Conservation (phyloP, 2,329 filamentous ascomycete genomes). For the Fusarium fracticaudum region DNA sequence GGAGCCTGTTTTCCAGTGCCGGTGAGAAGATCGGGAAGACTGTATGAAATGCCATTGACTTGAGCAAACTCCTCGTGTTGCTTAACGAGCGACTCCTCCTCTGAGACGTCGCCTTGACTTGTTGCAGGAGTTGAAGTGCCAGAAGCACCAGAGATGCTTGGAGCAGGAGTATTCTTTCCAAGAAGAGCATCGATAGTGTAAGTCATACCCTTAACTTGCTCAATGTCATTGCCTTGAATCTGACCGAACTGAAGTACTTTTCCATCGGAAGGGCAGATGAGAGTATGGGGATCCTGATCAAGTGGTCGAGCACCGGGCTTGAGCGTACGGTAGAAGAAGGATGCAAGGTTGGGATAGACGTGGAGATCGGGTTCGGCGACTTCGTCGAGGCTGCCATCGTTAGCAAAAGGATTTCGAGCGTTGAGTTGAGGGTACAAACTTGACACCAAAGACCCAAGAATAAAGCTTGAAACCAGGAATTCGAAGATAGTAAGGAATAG, state of each 20-base stretch:
- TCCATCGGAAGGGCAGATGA: constrained; percentile 91
- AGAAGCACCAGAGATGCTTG: constrained; percentile 59
- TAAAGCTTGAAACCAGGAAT: constrained; percentile 93
- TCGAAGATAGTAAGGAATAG: constrained; percentile 86
- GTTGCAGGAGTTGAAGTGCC: constrained; percentile 43
- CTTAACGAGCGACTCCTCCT: constrained; percentile 74
- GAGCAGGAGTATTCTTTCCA: constrained; percentile 69
- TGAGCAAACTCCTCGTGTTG: constrained; percentile 92
- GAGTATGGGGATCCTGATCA: constrained; percentile 79
- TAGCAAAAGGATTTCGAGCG: constrained; percentile 20
- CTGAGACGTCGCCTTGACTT: constrained; percentile 44
- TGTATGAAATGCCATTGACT: constrained; percentile 96
- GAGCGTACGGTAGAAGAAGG: constrained; percentile 96
- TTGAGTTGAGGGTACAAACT: constrained; percentile 52
- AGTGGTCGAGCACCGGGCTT: constrained; percentile 89
- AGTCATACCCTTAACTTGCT: constrained; percentile 98
- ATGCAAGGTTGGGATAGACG: constrained; percentile 88
- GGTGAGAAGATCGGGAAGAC: constrained; percentile 85
- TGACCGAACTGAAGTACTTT: constrained; percentile 90
- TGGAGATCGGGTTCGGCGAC: constrained; percentile 89
- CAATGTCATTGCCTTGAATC: constrained; percentile 93
- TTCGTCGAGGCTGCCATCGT: constrained; percentile 76
- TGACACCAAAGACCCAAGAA: constrained; percentile 90
- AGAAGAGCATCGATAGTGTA: constrained; percentile 95
- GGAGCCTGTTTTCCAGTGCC: constrained; percentile 63